A percentile compares a stretch with the other conserved stretches of the same genome.
phyloP scores from a whole-genome alignment of 2,329 filamentous ascomycete genomes.

The Trichoderma afroharzianum region DNA sequence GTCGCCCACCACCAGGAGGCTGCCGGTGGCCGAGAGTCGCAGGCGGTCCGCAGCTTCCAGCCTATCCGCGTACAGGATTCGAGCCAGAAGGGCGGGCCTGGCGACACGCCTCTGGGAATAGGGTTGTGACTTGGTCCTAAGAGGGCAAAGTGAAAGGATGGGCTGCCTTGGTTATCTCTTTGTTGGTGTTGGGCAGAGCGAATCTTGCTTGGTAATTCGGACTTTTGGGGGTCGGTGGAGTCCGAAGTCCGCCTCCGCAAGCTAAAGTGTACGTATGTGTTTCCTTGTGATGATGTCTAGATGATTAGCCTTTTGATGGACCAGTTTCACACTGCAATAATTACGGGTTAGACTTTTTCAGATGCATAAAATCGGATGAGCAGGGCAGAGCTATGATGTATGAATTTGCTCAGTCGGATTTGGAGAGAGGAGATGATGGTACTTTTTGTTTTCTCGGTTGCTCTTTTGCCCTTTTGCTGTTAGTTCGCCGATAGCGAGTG shows the following conservation, averaged over 20 bases:
- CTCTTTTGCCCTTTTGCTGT: not conserved
- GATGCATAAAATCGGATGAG: not conserved
- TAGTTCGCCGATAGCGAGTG: not conserved
- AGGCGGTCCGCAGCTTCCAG: not conserved
- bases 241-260: constrained; percentile 18
- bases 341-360: not conserved
- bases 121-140: not conserved
- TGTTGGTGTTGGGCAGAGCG: constrained; percentile 2
- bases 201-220: constrained; percentile 12
- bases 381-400: not conserved
- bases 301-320: not conserved
- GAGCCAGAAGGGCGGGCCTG: not conserved
- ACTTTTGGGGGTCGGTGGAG: constrained; percentile 3
- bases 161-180: not conserved
- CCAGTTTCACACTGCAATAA: not conserved
- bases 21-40: not conserved
- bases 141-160: not conserved
- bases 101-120: not conserved
- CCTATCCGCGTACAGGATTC: constrained; percentile 5
- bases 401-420: not conserved
- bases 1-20: not conserved
- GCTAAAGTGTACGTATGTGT: not conserved
- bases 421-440: not conserved
- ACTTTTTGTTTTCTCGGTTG: not conserved
- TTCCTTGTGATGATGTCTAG: not conserved